Evolutionary conservation across 2,329 filamentous ascomycete genomes (phyloP).

Genomic region (Penicillium sclerotigenum): DNA sequence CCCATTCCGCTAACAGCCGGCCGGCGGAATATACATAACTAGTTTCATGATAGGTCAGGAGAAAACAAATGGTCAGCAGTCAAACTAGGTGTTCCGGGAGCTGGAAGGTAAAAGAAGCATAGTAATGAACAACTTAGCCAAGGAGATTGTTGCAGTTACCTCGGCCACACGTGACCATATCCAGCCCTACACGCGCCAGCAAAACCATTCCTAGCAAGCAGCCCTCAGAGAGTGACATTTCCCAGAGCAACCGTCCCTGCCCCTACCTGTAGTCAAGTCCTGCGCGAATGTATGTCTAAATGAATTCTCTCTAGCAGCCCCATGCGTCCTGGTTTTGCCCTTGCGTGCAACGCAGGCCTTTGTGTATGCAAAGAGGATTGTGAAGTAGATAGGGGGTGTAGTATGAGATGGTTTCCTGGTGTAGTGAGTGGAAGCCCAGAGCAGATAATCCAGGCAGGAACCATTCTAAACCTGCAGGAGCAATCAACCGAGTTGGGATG

Average conservation of each 20-base stretch:
- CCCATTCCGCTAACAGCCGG: constrained; percentile 9
- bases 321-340: neutral
- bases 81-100: neutral
- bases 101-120: neutral
- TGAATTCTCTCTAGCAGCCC: neutral
- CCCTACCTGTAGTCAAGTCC: neutral
- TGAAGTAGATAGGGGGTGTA: too few relatives aligned
- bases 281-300: neutral
- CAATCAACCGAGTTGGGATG: neutral
- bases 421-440: neutral
- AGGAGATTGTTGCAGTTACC: neutral
- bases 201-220: neutral
- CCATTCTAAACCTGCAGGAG: neutral
- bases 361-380: too few relatives aligned
- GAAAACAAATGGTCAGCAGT: neutral
- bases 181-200: neutral
- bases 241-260: neutral
- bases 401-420: neutral
- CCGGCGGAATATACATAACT: neutral
- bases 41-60: neutral
- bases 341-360: neutral
- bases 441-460: neutral
- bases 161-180: neutral
- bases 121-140: neutral
- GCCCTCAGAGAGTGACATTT: too few relatives aligned